Evolutionary conservation across 768 basidiomycete species (phyloP), one percentile per base, ranked within the genome.

Genomic region (Tulasnella sp.): DNA sequence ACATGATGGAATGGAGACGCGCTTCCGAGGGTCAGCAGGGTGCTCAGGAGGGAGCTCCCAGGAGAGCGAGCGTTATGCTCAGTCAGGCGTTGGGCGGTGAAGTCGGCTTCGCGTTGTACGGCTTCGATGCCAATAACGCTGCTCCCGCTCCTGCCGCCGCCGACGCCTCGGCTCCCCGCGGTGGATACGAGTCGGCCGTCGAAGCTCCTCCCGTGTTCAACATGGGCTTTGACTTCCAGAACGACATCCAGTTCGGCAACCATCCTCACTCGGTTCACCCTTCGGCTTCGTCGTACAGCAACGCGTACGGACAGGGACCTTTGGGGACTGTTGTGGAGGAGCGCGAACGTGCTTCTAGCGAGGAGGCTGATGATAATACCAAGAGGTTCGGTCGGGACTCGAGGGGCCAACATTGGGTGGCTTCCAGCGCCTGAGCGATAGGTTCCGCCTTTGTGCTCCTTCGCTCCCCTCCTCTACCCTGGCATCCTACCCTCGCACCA

Each of bases 1-100:
- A 72, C 59, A 72, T 72, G 71, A 72, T 72, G 71, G 71, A 72
- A 63, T 72, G 71, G 71, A 34, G 71, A 22, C 29, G 71, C 4
- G 69, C 41, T 17, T 47, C 42, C 17, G 47, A 36, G 40, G 44
- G 41, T 11, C 37, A 39, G 16, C 37, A 35, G 34, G 36, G 59
- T 34, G 62, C 22, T 42, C 32, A 39, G 36, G 39, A 39, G 8
- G 34, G 22, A 37, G 44, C 44, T n/a, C 32, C 62, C 34, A 63
- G 71, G 62, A 19, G 71, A 44, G 62, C 71, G 39, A 72, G 71
- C 71, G 44, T 72, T 39, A 37, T 36, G 71, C 26, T 72, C 71
- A 41, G 71, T 37, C 22, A 35, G 62, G 39, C 71, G 12, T 34
- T 72, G 32, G 71, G 71, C 29, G 29, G 36, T 19, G 71, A 72